Percentiles rank a stretch among this genome's conserved stretches.
Evolutionary conservation across 495 filamentous ascomycete genomes (phyloP).

Genomic region (Saxophila tyrrhenica): DNA sequence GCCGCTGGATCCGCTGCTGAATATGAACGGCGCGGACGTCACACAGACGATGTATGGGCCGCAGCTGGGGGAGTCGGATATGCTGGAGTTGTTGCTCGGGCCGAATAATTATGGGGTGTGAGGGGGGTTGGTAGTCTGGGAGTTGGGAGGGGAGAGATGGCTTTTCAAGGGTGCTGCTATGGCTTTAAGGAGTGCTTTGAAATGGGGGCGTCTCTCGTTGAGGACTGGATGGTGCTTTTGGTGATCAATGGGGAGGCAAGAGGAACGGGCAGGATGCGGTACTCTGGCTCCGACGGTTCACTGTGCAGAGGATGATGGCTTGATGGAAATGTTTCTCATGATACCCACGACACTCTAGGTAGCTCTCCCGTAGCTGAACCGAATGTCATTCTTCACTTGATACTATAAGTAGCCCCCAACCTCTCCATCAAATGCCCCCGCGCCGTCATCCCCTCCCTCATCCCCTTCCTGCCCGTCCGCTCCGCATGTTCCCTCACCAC

Average conservation of each 20-base stretch:
- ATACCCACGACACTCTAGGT: not conserved
- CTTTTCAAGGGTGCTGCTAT: too few species aligned
- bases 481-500: slow-evolving; percentile 35
- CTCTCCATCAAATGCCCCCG: slow-evolving; percentile 68
- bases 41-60: slow-evolving; percentile 31
- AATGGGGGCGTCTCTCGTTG: too few species aligned
- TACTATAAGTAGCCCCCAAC: slow-evolving; percentile 63
- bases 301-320: not conserved
- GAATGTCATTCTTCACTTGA: slow-evolving; percentile 12
- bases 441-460: slow-evolving; percentile 56
- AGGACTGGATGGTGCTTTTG: too few species aligned
- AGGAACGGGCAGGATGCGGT: too few species aligned
- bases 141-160: slow-evolving; percentile 1
- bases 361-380: not conserved
- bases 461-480: slow-evolving; percentile 24
- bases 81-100: slow-evolving; percentile 26
- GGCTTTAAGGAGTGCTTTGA: too few species aligned
- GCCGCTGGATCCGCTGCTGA: slow-evolving; percentile 35
- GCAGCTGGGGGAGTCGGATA: slow-evolving; percentile 29
- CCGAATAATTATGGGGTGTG: too few species aligned
- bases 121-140: too few species aligned
- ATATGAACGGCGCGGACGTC: slow-evolving; percentile 26
- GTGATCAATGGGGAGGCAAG: too few species aligned
- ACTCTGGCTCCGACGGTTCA: too few species aligned
- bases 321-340: not conserved